Percentiles rank a stretch among this genome's conserved stretches.
Evolutionary conservation across 2,329 filamentous ascomycete genomes (phyloP).

Genomic region (Monosporascus cannonballus): DNA sequence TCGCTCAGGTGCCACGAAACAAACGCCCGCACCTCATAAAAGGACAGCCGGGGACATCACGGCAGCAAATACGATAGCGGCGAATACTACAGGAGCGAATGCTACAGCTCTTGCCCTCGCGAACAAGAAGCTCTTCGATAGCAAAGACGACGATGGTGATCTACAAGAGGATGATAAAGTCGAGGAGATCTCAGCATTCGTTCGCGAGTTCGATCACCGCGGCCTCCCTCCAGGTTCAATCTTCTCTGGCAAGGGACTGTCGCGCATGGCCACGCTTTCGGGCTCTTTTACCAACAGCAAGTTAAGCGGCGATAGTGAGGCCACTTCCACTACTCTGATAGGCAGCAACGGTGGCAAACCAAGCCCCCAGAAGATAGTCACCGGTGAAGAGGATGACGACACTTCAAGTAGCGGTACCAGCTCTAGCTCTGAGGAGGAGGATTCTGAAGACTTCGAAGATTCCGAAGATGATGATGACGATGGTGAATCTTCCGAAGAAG

Average conservation of each 20-base stretch:
- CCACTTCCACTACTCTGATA: slow-evolving; percentile 12
- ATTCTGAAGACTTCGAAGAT: slow-evolving; percentile 8
- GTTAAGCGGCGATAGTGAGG: slow-evolving; percentile 18
- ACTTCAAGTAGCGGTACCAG: slow-evolving; percentile 18
- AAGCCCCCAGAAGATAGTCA: slow-evolving; percentile 9
- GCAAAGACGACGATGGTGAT: slow-evolving; percentile 18
- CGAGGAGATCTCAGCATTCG: slow-evolving; percentile 19
- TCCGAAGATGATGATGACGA: slow-evolving; percentile 9
- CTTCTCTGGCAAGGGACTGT: slow-evolving; percentile 28
- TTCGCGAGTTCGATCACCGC: slow-evolving; percentile 29
- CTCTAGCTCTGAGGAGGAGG: slow-evolving; percentile 18
- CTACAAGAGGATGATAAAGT: slow-evolving; percentile 20
- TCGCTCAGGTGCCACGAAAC: background rate
- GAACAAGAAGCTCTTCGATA: slow-evolving; percentile 16
- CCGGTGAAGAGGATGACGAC: slow-evolving; percentile 14
- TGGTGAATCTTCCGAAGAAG: slow-evolving; percentile 3
- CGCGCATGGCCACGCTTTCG: slow-evolving; percentile 27
- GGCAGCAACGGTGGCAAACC: slow-evolving; percentile 8
- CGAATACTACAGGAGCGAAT: background rate
- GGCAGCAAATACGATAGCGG: background rate
- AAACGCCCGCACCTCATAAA: background rate
- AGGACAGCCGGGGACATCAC: background rate
- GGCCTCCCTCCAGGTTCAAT: slow-evolving; percentile 35
- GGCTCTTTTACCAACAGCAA: slow-evolving; percentile 22
- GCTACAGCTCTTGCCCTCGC: background rate